Percentiles rank a stretch among this genome's conserved stretches.
Conservation (phyloP, 139 green algal species). For the Coelastrella sp. region DNA sequence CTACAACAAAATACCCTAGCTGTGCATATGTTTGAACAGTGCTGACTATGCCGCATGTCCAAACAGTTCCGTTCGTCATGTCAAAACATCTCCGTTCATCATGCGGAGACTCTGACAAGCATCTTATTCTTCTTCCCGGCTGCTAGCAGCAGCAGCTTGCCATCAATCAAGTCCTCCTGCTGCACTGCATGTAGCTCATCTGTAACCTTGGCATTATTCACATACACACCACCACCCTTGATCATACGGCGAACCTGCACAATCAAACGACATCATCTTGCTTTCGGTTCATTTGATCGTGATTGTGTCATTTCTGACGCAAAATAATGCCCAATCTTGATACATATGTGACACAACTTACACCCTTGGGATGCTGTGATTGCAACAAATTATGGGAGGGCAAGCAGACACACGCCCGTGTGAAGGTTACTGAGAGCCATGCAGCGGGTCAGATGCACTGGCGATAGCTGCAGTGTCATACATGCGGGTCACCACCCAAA, state of each 20-base stretch:
- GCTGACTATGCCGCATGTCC: too few species aligned
- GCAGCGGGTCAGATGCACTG: too few species aligned
- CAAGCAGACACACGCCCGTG: too few species aligned
- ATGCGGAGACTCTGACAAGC: constrained; percentile 77
- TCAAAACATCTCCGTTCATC: background rate
- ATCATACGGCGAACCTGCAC: constrained; percentile 57
- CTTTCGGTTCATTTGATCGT: background rate
- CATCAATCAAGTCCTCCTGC: constrained; percentile 89
- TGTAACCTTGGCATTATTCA: constrained; percentile 94
- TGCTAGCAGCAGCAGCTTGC: constrained; percentile 90
- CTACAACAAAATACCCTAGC: too few species aligned
- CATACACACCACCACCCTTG: constrained; percentile 87
- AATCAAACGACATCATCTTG: background rate
- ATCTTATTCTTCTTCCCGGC: constrained; percentile 99
- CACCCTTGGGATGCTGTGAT: too few species aligned
- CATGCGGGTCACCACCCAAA: too few species aligned
- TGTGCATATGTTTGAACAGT: too few species aligned
- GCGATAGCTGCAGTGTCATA: too few species aligned
- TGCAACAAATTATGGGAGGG: too few species aligned
- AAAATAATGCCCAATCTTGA: background rate
- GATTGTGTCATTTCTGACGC: background rate
- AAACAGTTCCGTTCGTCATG: background rate
- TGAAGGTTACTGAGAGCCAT: too few species aligned
- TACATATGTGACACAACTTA: too few species aligned
- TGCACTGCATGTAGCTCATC: constrained; percentile 74